These are phyloP conservation scores for Coprinopsis strossmayeri DNA, from an alignment of 768 basidiomycete genomes.

Conservation along the genomic window DNA sequence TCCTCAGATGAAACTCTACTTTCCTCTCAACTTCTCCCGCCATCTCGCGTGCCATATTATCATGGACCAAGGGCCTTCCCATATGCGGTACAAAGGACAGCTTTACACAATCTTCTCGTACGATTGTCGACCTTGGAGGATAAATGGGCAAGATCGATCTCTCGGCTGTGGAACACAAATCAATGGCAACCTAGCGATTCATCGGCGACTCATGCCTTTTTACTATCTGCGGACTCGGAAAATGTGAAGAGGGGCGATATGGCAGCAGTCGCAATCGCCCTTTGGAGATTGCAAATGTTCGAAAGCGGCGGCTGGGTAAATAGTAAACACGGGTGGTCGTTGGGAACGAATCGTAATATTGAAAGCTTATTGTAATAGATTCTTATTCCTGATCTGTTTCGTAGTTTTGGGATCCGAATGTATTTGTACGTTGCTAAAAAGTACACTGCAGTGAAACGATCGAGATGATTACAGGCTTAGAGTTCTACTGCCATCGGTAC, in stretches of 20 bases:
- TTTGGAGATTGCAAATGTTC: conserved; percentile 80
- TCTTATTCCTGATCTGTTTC: no score
- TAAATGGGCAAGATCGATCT: neutral
- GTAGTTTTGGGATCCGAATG: no score
- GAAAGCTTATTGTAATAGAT: conserved; percentile 6
- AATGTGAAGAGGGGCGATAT: conserved; percentile 51
- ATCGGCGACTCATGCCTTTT: conserved; percentile 61
- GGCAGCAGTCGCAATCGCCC: conserved; percentile 57
- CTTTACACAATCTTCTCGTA: conserved; percentile 43
- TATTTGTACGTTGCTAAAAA: no score
- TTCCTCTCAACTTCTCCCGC: conserved; percentile 19
- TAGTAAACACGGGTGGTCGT: conserved; percentile 19
- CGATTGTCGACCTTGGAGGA: conserved; percentile 29
- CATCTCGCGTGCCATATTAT: conserved; percentile 51
- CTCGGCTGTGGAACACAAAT: neutral
- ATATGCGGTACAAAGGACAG: conserved; percentile 49
- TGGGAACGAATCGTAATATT: conserved; percentile 9
- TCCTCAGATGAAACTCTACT: conserved; percentile 6
- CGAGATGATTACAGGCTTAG: conserved; percentile 17
- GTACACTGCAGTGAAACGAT: conserved; percentile 10
- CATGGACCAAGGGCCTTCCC: conserved; percentile 65
- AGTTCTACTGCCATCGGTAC: conserved; percentile 44
- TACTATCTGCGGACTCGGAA: conserved; percentile 47
- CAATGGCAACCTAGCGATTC: neutral
- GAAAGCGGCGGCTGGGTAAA: conserved; percentile 47